A percentile compares a stretch with the other conserved stretches of the same genome.
Evolutionary conservation across 768 basidiomycete species (phyloP).

Genomic region (Pleurotus pulmonarius): DNA sequence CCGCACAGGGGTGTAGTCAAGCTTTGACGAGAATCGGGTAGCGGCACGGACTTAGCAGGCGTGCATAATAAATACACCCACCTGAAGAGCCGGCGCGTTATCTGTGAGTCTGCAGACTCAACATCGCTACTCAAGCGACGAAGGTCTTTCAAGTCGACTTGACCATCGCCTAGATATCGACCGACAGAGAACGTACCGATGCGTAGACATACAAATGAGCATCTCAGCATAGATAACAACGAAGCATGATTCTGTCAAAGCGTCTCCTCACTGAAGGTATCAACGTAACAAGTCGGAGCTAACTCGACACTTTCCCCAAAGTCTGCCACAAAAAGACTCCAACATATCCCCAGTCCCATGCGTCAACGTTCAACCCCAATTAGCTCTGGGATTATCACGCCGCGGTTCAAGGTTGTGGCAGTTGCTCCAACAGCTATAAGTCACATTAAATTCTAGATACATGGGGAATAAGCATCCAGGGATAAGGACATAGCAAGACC

Average conservation of each 20-base stretch:
- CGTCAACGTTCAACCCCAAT: neutral
- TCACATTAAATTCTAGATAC: neutral
- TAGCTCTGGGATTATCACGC: neutral
- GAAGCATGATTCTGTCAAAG: neutral
- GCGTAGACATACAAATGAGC: neutral
- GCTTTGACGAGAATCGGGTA: neutral
- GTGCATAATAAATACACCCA: no score
- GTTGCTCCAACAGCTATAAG: neutral
- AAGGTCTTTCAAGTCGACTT: no score
- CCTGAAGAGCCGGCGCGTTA: no score
- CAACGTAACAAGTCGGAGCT: neutral
- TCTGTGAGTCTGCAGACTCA: no score
- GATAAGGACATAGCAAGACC: conserved; percentile 2
- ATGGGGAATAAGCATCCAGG: neutral
- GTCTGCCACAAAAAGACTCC: neutral
- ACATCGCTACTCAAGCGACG: no score
- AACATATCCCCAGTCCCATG: neutral
- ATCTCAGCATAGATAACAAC: neutral
- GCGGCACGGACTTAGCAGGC: neutral
- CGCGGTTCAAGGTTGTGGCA: neutral
- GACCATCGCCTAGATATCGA: neutral
- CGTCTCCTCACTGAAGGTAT: neutral
- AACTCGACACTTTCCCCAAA: neutral
- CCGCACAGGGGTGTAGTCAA: neutral
- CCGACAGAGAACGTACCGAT: neutral